Base-by-base conservation (phyloP, 768 basidiomycete genomes). In the Tylopilus plumbeoviolaceoides region DNA sequence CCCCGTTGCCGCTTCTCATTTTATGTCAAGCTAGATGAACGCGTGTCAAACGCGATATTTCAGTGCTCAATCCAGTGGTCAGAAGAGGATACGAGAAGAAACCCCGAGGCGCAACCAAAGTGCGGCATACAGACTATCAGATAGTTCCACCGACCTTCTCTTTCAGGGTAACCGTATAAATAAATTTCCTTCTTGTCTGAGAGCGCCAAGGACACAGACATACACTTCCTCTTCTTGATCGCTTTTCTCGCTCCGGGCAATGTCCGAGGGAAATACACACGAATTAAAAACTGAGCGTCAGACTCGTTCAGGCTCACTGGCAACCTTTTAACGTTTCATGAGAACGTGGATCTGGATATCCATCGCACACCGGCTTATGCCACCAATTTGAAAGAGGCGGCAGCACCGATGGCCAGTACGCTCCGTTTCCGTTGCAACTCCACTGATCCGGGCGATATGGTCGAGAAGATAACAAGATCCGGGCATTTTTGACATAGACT, bases 161-260 rank as follows among this genome's bases (percentile, higher is more conserved):
- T 40, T 46, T 33, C 45, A 12, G 43, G 48, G 47, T 23, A 49
- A 45, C 23, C 5, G 12, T 23, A 31, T 18, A 10, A n/a, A 8
- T 38, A 12, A 21, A 47, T 28, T 43, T 33, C 21, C n/a, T 23
- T 27, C 14, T 52, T 25, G 36, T 41, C 89, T 91, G 36, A 53
- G 44, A 45, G 30, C 17, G 39, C 30, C 56, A 9, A 95, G 97
- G n/a, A 38, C 38, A 2, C n/a, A 9, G 15, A 54, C 91, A 95
- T 66, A 94, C 92, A 35, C 92, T 93, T 73, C 82, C 83, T 50
- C 95, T 95, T 92, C 47, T 78, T 79, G 56, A 31, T 41, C 39
- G 42, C 42, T 56, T 28, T 52, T 50, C 38, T 21, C 54, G 43
- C 45, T 42, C 3, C 17, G 18, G 14, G 42, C 17, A 39, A 36